These are phyloP conservation scores for Xylaria longipes DNA, from an alignment of 495 filamentous ascomycete genomes.

Conservation along the genomic window DNA sequence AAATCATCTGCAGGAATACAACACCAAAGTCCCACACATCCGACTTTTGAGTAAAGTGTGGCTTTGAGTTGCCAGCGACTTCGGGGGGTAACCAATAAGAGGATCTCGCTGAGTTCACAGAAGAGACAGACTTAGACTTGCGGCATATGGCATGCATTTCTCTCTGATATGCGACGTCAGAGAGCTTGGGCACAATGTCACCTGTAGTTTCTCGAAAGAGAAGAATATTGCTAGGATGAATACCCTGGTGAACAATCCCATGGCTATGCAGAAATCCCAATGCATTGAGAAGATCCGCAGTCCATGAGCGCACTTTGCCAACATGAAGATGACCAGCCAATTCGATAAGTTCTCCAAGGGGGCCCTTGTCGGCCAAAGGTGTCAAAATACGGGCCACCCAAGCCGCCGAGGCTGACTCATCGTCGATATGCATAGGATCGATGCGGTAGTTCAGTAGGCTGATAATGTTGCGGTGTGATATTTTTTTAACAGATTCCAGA, in stretches of 20 bases:
- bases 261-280: constrained; percentile 84
- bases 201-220: constrained; percentile 65
- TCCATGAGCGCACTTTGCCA: constrained; percentile 80
- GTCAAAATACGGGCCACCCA: constrained; percentile 87
- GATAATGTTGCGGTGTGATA: constrained; percentile 79
- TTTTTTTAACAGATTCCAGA: constrained; percentile 72
- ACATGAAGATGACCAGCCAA: constrained; percentile 74
- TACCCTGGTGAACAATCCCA: constrained; percentile 78
- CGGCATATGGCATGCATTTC: constrained; percentile 64
- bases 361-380: constrained; percentile 80
- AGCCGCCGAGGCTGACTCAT: constrained; percentile 45
- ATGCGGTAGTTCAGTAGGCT: constrained; percentile 85
- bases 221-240: constrained; percentile 79
- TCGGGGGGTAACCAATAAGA: constrained; percentile 87
- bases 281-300: constrained; percentile 86
- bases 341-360: constrained; percentile 80
- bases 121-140: constrained; percentile 50
- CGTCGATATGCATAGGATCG: constrained; percentile 49
- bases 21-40: constrained; percentile 96
- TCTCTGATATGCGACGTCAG: constrained; percentile 72
- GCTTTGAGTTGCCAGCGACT: constrained; percentile 63
- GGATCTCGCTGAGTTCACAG: constrained; percentile 69
- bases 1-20: constrained; percentile 91
- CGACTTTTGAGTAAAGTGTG: constrained; percentile 74
- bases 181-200: constrained; percentile 68